Conservation (phyloP, 2,329 filamentous ascomycete genomes). For the Cyphellophora attinorum region DNA sequence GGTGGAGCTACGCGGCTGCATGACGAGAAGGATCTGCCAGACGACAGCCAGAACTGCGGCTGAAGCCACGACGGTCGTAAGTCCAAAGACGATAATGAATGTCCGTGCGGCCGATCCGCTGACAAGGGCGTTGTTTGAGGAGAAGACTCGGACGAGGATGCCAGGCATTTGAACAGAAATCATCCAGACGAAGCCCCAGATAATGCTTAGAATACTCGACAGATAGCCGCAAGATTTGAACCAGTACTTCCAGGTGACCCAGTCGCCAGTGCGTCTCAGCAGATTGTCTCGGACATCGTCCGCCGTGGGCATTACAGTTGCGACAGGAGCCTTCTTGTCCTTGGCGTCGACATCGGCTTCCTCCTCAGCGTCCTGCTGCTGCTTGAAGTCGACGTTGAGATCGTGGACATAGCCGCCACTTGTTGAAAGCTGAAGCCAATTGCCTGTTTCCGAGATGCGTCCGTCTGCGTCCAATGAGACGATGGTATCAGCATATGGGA, state of each 20-base stretch:
- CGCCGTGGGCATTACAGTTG: slow-evolving; percentile 33
- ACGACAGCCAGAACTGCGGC: slow-evolving; percentile 4
- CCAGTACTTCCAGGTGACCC: slow-evolving; percentile 24
- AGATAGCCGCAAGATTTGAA: slow-evolving; percentile 21
- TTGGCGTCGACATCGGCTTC: slow-evolving; percentile 10
- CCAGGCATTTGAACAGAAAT: slow-evolving; percentile 7
- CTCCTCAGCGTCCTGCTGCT: slow-evolving; percentile 12
- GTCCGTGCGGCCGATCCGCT: slow-evolving; percentile 6
- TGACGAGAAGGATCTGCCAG: slow-evolving; percentile 42
- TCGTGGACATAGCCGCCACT: slow-evolving; percentile 31
- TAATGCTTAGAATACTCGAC: slow-evolving; percentile 9
- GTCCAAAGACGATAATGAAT: slow-evolving; percentile 9
- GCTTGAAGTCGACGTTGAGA: slow-evolving; percentile 20
- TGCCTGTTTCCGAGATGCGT: slow-evolving; percentile 31
- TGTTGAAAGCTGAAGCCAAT: slow-evolving; percentile 25
- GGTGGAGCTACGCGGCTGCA: slow-evolving; percentile 44
- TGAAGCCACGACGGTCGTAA: slow-evolving; percentile 3
- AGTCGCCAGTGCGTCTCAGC: slow-evolving; percentile 24
- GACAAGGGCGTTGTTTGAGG: slow-evolving; percentile 14
- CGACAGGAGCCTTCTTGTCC: slow-evolving; percentile 20
- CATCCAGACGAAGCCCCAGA: slow-evolving; percentile 6
- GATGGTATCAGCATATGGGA: slow-evolving; percentile 33
- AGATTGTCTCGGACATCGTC: slow-evolving; percentile 16
- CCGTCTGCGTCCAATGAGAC: slow-evolving; percentile 29
- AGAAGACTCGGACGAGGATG: slow-evolving; percentile 17